Evolutionary conservation across 1,139 yeast genomes (phyloP).

Genomic region (Pichia sp.): DNA sequence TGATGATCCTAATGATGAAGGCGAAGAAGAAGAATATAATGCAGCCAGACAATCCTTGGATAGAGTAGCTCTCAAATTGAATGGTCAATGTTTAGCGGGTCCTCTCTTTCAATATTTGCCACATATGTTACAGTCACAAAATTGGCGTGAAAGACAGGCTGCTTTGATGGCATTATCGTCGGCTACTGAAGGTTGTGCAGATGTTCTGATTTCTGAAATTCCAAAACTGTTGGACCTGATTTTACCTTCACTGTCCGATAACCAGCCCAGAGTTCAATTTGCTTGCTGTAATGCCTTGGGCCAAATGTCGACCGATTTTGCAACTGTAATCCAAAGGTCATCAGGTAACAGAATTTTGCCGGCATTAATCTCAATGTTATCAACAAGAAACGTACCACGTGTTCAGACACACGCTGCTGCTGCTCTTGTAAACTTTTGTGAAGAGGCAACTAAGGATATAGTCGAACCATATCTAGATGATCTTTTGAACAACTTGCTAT

Average conservation of each 20-base stretch:
- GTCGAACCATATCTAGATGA: slow-evolving; percentile 88
- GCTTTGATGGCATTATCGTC: slow-evolving; percentile 95
- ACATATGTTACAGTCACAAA: slow-evolving; percentile 64
- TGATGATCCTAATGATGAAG: slow-evolving; percentile 64
- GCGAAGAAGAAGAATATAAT: slow-evolving; percentile 76
- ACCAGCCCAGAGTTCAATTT: slow-evolving; percentile 92
- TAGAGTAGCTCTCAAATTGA: slow-evolving; percentile 77
- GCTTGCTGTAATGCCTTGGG: slow-evolving; percentile 97
- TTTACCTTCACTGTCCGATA: slow-evolving; percentile 74
- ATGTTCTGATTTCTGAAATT: slow-evolving; percentile 76
- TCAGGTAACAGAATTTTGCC: slow-evolving; percentile 80
- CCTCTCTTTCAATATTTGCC: slow-evolving; percentile 87
- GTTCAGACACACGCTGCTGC: slow-evolving; percentile 99
- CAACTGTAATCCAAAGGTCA: slow-evolving; percentile 78
- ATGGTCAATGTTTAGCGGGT: slow-evolving; percentile 80
- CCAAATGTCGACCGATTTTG: slow-evolving; percentile 96
- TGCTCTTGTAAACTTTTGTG: slow-evolving; percentile 91
- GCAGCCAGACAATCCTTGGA: slow-evolving; percentile 94
- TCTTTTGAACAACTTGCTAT: slow-evolving; percentile 67
- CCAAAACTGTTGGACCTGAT: slow-evolving; percentile 79
- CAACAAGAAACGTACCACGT: slow-evolving; percentile 54
- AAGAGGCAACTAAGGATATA: slow-evolving; percentile 81
- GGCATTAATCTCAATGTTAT: slow-evolving; percentile 74
- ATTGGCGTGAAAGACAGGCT: slow-evolving; percentile 96
- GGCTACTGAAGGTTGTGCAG: slow-evolving; percentile 97